Conservation (phyloP, 176 grass and related monocot species). For the Oryza glaberrima region DNA sequence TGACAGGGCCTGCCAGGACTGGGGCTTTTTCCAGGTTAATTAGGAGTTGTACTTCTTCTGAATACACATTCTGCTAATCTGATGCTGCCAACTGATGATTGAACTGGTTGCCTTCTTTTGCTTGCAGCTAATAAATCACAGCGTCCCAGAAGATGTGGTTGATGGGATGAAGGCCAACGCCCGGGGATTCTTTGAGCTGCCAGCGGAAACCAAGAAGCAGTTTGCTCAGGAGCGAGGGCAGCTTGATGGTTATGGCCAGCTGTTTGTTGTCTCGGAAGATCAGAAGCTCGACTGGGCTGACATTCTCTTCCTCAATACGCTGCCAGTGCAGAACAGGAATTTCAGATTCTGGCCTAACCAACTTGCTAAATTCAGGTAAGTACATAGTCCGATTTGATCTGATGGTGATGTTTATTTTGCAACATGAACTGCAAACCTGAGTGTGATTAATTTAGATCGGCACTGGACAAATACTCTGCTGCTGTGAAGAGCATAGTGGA, state of each 20-base stretch:
- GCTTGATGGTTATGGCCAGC: slow-evolving; percentile 63
- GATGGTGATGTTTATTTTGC: not conserved
- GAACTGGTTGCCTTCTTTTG: not conserved
- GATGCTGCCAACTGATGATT: not conserved
- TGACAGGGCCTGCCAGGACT: slow-evolving; percentile 51
- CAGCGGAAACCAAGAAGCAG: slow-evolving; percentile 37
- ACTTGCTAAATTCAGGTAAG: slow-evolving; percentile 47
- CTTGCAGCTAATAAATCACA: slow-evolving; percentile 43
- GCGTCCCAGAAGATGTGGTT: slow-evolving; percentile 13
- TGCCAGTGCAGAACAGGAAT: slow-evolving; percentile 31
- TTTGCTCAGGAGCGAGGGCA: slow-evolving; percentile 29
- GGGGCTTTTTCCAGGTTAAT: slow-evolving; percentile 67
- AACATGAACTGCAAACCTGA: not conserved
- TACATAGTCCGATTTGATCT: not conserved
- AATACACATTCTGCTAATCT: not conserved
- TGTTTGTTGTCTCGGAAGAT: slow-evolving; percentile 61
- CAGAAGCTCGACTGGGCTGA: slow-evolving; percentile 70
- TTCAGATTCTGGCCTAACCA: slow-evolving; percentile 59
- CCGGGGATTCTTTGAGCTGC: slow-evolving; percentile 39
- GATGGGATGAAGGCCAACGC: slow-evolving; percentile 37
- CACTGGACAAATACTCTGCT: slow-evolving; percentile 46
- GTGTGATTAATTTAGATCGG: slow-evolving; percentile 10
- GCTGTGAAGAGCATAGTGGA: slow-evolving; percentile 46
- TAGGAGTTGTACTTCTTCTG: not conserved
- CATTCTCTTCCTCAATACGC: slow-evolving; percentile 44